phyloP scores from a whole-genome alignment of 2,329 filamentous ascomycete species.

The Canariomyces notabilis region DNA sequence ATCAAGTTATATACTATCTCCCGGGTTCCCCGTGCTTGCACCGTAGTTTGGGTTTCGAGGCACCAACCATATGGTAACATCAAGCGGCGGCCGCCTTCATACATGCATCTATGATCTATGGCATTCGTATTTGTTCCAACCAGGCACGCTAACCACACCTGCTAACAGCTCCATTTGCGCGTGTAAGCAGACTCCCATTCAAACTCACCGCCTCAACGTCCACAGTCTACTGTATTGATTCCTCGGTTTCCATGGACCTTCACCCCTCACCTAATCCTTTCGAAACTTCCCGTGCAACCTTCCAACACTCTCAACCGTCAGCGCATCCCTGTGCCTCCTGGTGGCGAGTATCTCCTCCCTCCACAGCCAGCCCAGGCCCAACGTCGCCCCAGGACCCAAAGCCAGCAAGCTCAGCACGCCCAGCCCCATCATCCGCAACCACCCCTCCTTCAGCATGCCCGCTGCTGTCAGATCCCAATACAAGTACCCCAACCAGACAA shows the following conservation, averaged over 20 bases:
- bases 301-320: slow-evolving; percentile 16
- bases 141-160: no score
- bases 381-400: slow-evolving; percentile 18
- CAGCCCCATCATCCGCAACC: slow-evolving; percentile 6
- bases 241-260: not conserved
- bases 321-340: slow-evolving; percentile 16
- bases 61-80: no score
- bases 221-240: no score
- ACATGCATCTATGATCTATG: no score
- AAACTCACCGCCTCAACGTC: no score
- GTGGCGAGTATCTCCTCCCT: slow-evolving; percentile 20
- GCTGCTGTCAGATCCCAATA: slow-evolving; percentile 19
- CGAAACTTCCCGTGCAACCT: slow-evolving; percentile 10
- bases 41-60: no score
- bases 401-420: slow-evolving; percentile 8
- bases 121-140: no score
- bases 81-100: no score
- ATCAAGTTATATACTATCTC: no score
- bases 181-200: no score
- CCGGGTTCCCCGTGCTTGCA: no score
- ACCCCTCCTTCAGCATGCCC: slow-evolving; percentile 19
- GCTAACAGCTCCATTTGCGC: no score
- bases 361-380: slow-evolving; percentile 19
- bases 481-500: slow-evolving; percentile 21
- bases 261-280: not conserved